Conservation (phyloP, 1,284 basidiomycete genomes). For the Cryptococcus jaspeensis region DNA sequence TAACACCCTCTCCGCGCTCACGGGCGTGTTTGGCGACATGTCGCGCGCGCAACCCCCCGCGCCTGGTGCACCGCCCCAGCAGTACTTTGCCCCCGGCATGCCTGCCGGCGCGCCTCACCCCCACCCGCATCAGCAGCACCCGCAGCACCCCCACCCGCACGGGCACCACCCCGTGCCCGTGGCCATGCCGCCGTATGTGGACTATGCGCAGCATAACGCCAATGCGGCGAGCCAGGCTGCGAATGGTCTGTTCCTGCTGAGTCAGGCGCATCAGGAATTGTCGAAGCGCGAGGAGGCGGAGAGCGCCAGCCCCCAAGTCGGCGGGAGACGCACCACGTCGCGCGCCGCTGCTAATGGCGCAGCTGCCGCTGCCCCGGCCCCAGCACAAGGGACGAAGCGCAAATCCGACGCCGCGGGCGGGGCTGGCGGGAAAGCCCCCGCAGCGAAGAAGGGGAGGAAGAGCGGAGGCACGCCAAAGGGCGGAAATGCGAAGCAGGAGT, state of each 20-base stretch:
- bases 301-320: slow-evolving; percentile 17
- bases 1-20: slow-evolving; percentile 80
- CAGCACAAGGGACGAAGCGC: too few species aligned
- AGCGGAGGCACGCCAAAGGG: too few species aligned
- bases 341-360: too few species aligned
- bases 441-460: slow-evolving; percentile 51
- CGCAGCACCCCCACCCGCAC: too few species aligned
- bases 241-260: slow-evolving; percentile 88
- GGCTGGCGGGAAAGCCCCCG: slow-evolving; percentile 10
- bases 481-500: slow-evolving; percentile 20
- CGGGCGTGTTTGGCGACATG: slow-evolving; percentile 63
- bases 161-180: slow-evolving; percentile 7
- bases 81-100: slow-evolving; percentile 22
- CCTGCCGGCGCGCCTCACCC: slow-evolving; percentile 21
- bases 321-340: too few species aligned
- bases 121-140: slow-evolving; percentile 7
- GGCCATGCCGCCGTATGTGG: slow-evolving; percentile 30
- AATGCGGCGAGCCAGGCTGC: slow-evolving; percentile 60
- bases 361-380: too few species aligned
- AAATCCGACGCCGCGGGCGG: slow-evolving; percentile 31
- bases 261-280: slow-evolving; percentile 91
- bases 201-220: slow-evolving; percentile 48
- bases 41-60: slow-evolving; percentile 18
- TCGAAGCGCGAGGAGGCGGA: slow-evolving; percentile 80
- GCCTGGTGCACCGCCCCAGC: slow-evolving; percentile 4